Conservation (phyloP, 208 protist genomes). For the Trypanosoma brucei region DNA sequence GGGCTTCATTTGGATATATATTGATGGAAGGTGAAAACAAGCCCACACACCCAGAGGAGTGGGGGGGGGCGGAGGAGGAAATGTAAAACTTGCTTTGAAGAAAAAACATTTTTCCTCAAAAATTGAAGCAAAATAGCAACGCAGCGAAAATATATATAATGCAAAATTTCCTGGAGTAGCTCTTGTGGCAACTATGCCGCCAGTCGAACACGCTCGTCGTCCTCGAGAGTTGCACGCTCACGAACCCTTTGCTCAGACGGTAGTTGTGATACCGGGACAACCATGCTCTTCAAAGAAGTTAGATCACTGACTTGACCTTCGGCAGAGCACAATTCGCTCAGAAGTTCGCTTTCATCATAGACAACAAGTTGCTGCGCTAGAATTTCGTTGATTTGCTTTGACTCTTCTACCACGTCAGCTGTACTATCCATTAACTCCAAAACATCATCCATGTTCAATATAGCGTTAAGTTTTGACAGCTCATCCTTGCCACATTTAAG, state of each 20-base stretch:
- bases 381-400: slow-evolving; percentile 59
- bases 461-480: slow-evolving; percentile 69
- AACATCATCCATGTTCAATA: slow-evolving; percentile 84
- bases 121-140: no score
- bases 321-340: slow-evolving; percentile 34
- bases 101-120: no score
- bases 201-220: not conserved
- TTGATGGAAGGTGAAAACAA: no score
- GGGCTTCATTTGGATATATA: no score
- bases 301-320: no score
- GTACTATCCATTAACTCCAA: slow-evolving; percentile 72
- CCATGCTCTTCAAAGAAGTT: not conserved
- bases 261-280: slow-evolving; percentile 16
- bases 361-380: slow-evolving; percentile 46
- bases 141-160: no score
- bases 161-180: not conserved
- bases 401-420: slow-evolving; percentile 65
- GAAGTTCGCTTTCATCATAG: slow-evolving; percentile 59
- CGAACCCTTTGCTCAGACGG: not conserved
- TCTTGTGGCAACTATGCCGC: not conserved
- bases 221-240: not conserved
- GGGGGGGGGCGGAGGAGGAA: no score
- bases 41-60: no score
- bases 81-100: no score
- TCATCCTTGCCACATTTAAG: slow-evolving; percentile 70